Evolutionary conservation across 495 filamentous ascomycete genomes (phyloP).

Genomic region (Amniculicola lignicola): DNA sequence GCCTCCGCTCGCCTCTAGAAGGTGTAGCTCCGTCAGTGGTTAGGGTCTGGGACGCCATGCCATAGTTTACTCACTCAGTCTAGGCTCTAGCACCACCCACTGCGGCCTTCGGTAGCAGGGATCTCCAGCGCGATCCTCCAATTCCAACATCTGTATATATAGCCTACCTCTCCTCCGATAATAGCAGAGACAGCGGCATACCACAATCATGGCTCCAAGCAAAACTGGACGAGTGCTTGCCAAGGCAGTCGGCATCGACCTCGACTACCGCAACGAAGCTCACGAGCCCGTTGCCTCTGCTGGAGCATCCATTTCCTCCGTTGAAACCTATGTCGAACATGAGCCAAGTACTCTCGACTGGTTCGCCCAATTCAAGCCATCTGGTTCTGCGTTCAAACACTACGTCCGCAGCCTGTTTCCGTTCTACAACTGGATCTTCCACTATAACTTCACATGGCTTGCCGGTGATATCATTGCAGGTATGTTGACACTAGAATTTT

Average conservation of each 20-base stretch:
- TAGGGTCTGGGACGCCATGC: slow-evolving; percentile 3
- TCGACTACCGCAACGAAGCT: slow-evolving; percentile 29
- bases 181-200: slow-evolving; percentile 4
- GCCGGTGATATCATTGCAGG: slow-evolving; percentile 87
- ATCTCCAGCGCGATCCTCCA: slow-evolving; percentile 6
- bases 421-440: slow-evolving; percentile 78
- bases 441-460: slow-evolving; percentile 89
- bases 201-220: slow-evolving; percentile 12
- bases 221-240: slow-evolving; percentile 13
- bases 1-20: background rate
- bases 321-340: slow-evolving; percentile 59
- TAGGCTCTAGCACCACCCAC: no score
- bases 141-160: slow-evolving; percentile 7
- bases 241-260: slow-evolving; percentile 22
- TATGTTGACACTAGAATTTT: slow-evolving; percentile 42
- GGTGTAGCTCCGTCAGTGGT: background rate
- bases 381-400: slow-evolving; percentile 46
- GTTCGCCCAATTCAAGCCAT: slow-evolving; percentile 60
- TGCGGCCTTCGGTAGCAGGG: background rate
- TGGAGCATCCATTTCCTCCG: slow-evolving; percentile 12
- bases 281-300: slow-evolving; percentile 11
- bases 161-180: background rate
- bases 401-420: slow-evolving; percentile 77
- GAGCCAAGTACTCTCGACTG: slow-evolving; percentile 74
- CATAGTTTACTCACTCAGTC: background rate